A percentile compares a stretch with the other conserved stretches of the same genome.
These are phyloP conservation scores for Gossypium schwendimanii DNA, from an alignment of 441 rosid species.

Conservation along the genomic window DNA sequence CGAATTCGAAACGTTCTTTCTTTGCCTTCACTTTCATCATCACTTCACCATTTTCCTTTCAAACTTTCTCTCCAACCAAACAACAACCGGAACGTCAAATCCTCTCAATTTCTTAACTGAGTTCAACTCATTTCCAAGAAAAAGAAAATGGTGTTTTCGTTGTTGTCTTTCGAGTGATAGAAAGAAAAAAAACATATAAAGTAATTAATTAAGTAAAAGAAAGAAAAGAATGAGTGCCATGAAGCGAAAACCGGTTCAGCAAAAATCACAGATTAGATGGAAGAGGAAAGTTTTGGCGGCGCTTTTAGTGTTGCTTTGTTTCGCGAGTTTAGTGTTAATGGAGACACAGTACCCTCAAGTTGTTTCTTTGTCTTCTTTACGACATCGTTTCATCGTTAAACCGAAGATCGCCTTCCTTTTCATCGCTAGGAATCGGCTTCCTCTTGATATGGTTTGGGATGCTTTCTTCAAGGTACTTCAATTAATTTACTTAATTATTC, in stretches of 20 bases:
- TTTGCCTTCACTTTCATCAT: not conserved
- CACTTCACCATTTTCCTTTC: not conserved
- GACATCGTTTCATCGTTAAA: conserved; percentile 29
- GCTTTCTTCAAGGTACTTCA: conserved; percentile 54
- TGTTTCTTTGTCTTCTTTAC: conserved; percentile 35
- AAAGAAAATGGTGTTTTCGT: conserved; percentile 17
- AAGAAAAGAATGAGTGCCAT: conserved; percentile 27
- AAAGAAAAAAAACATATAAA: not conserved
- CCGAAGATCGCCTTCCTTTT: conserved; percentile 75
- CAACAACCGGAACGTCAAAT: conserved; percentile 9
- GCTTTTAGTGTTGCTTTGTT: conserved; percentile 42
- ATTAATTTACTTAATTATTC: not conserved
- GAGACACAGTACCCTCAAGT: conserved; percentile 49
- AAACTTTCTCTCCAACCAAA: not conserved
- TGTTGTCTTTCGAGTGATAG: conserved; percentile 19
- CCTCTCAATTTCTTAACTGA: not conserved
- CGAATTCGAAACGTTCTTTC: not conserved
- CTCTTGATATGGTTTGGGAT: conserved; percentile 86
- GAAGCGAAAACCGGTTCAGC: conserved; percentile 60
- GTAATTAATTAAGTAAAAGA: not conserved
- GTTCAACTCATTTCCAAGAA: not conserved
- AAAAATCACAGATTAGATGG: conserved; percentile 51
- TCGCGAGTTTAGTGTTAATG: conserved; percentile 50
- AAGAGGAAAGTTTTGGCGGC: conserved; percentile 47
- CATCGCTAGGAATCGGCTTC: conserved; percentile 74